Conservation (phyloP, 169 alveolate genomes). For the Babesia ovata region DNA sequence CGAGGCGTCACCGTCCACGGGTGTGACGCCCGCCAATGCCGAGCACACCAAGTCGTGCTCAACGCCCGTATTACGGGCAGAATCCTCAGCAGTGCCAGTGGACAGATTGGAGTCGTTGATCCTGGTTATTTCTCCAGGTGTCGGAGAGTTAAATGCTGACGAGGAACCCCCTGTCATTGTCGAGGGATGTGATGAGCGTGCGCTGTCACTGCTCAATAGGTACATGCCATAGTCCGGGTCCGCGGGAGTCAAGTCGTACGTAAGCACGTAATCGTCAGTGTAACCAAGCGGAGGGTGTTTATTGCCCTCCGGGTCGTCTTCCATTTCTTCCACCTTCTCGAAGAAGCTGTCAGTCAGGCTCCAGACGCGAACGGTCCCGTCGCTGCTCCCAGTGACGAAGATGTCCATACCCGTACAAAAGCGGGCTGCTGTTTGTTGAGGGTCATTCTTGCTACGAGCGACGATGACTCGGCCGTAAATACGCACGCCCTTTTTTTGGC, state of each 20-base stretch:
- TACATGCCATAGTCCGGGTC: not conserved
- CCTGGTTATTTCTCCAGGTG: too few relatives aligned
- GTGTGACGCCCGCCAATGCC: too few relatives aligned
- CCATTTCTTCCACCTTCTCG: slow-evolving; percentile 11
- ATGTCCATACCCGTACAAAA: slow-evolving; percentile 44
- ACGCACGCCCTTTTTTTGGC: slow-evolving; percentile 52
- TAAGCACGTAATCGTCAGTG: slow-evolving; percentile 24
- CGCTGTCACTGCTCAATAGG: not conserved
- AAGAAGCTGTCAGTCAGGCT: slow-evolving; percentile 43
- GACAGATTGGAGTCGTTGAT: too few relatives aligned
- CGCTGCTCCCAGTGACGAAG: slow-evolving; percentile 76
- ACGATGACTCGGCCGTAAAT: slow-evolving; percentile 65
- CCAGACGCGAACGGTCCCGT: slow-evolving; percentile 74
- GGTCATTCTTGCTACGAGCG: slow-evolving; percentile 53
- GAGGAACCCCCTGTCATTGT: not conserved
- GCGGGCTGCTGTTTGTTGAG: slow-evolving; percentile 64
- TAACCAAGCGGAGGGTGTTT: not conserved
- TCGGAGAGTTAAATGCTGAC: too few relatives aligned
- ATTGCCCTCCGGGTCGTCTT: slow-evolving; percentile 4
- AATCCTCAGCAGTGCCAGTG: too few relatives aligned
- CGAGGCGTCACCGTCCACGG: too few relatives aligned
- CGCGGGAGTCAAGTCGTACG: not conserved
- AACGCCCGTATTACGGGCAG: too few relatives aligned
- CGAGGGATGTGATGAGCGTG: not conserved
- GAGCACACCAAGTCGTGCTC: too few relatives aligned